Conservation (phyloP, 2,329 filamentous ascomycete species). For the Trichoderma sp. region DNA sequence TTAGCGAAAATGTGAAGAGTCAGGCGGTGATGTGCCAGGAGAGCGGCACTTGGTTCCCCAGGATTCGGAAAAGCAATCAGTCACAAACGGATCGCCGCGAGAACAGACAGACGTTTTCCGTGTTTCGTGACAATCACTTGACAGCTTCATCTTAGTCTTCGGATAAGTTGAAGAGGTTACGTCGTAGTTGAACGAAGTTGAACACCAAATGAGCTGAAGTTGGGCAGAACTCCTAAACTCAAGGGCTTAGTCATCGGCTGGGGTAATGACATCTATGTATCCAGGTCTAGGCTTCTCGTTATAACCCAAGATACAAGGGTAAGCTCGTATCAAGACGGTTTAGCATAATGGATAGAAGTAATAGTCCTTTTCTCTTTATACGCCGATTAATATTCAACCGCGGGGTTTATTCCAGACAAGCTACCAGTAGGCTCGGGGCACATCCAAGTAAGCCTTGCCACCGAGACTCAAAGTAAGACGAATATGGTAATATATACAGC, state of each 20-base stretch:
- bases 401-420: neutral
- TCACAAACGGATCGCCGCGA: neutral
- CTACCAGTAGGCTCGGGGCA: neutral
- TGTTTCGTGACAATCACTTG: neutral
- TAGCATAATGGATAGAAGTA: neutral
- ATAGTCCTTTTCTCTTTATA: neutral
- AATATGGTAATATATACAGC: neutral
- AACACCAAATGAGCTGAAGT: neutral
- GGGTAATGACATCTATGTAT: neutral
- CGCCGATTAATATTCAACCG: neutral
- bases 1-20: neutral
- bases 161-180: neutral
- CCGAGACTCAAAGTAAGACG: neutral
- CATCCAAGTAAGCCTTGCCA: neutral
- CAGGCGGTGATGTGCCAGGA: neutral
- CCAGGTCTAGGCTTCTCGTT: neutral
- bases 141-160: neutral
- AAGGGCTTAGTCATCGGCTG: neutral
- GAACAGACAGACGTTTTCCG: neutral
- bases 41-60: neutral
- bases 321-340: neutral
- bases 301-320: neutral
- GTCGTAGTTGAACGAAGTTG: neutral
- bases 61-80: conserved; percentile 7
- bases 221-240: neutral